Evolutionary conservation across 257 asterid genomes (phyloP), one percentile per base, ranked within the genome.

Genomic region (Ocimum tenuiflorum): DNA sequence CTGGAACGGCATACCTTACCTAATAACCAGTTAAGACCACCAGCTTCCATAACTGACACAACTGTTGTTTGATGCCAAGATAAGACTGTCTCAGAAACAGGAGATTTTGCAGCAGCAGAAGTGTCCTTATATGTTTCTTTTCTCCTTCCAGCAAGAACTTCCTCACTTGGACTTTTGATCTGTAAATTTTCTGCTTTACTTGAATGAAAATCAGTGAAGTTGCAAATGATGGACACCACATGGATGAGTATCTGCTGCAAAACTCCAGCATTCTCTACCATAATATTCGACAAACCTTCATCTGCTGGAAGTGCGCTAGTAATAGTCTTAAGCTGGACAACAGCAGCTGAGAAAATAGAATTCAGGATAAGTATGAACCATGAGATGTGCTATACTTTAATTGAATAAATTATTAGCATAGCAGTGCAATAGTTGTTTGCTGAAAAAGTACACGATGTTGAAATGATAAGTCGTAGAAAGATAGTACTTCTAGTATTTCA

Each of bases 21-120:
- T 89, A 90, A 87, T 84, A 92, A 89, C 99, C 99, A 92, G 70
- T 89, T 88, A 71, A 89, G 95, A 70, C 96, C 96, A 76, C 99
- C 99, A 69, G 99, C 97, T 79, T 92, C 99, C 97, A 90, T 87
- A 50, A 92, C 83, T 18, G 95, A 89, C 66, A 86, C 80, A 76
- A 89, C 84, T 56, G 97, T 81, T 73, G 80, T 87, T 72, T 89
- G 92, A 82, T 83, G 96, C 99, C 97, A 92, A 27, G 71, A 75
- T 51, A 85, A 68, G 74, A 75, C 64, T 66, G 73, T 68, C 60
- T 85, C 96, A 76, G 85, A 66, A 72, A 73, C 71, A 59, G 75
- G 68, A 77, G 80, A 72, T 57, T 80, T 71, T 39, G 53, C 20
- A 15, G 74, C 67, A 64, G 73, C 57, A 58, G 84, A 67, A 54